A percentile compares a stretch with the other conserved stretches of the same genome.
Conservation (phyloP, 2,329 filamentous ascomycete species). For the Stagonosporopsis rhizophila region DNA sequence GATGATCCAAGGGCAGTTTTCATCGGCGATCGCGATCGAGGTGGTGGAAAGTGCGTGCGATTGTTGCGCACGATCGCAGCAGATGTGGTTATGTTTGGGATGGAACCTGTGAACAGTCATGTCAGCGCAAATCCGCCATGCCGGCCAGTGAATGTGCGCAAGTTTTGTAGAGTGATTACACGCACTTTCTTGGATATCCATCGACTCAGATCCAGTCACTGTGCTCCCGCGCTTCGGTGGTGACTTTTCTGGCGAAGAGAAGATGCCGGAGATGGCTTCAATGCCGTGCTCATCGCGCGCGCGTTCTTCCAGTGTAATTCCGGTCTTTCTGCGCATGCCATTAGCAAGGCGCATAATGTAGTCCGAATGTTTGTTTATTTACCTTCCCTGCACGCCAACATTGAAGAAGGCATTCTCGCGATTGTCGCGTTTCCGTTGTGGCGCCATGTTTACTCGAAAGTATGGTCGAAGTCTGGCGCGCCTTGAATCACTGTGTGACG, state of each 20-base stretch:
- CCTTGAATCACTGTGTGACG: slow-evolving; percentile 17
- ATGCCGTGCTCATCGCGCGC: slow-evolving; percentile 90
- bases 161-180: neutral
- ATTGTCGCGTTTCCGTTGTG: slow-evolving; percentile 45
- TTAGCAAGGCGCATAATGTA: slow-evolving; percentile 21
- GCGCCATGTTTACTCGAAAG: slow-evolving; percentile 37
- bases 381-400: slow-evolving; percentile 51
- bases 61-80: slow-evolving; percentile 56
- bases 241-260: slow-evolving; percentile 80
- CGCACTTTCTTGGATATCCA: slow-evolving; percentile 71
- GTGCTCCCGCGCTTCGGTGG: slow-evolving; percentile 54
- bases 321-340: slow-evolving; percentile 76
- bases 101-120: slow-evolving; percentile 51
- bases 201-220: slow-evolving; percentile 62
- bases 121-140: slow-evolving; percentile 6
- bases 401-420: slow-evolving; percentile 52
- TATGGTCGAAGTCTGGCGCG: neutral
- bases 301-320: slow-evolving; percentile 80
- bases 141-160: neutral
- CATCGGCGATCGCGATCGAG: slow-evolving; percentile 65
- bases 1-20: slow-evolving; percentile 67
- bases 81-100: slow-evolving; percentile 57
- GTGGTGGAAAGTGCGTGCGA: slow-evolving; percentile 56
- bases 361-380: slow-evolving; percentile 16
- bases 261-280: slow-evolving; percentile 84